phyloP scores from a whole-genome alignment of 805 yeast genomes.

The Candida piceae region DNA sequence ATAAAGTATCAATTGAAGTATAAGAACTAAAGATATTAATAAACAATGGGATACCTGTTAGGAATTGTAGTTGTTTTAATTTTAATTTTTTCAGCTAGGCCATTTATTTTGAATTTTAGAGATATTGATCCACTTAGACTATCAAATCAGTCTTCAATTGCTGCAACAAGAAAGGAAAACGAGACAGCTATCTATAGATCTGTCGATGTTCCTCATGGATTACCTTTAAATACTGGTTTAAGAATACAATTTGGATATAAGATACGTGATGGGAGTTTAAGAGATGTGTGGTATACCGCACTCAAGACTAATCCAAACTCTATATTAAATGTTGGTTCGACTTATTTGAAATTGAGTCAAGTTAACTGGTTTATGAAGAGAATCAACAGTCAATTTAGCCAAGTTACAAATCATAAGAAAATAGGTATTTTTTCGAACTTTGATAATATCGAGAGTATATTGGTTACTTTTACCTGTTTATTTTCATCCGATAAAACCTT shows the following conservation, averaged over 20 bases:
- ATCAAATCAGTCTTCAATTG: conserved; percentile 58
- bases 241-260: conserved; percentile 60
- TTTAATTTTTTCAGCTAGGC: too few species aligned
- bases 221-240: conserved; percentile 64
- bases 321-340: conserved; percentile 24
- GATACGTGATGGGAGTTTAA: conserved; percentile 67
- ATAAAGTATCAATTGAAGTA: too few species aligned
- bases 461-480: conserved; percentile 24
- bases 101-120: conserved; percentile 31
- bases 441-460: conserved; percentile 14
- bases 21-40: background rate
- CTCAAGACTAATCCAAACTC: conserved; percentile 11
- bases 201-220: conserved; percentile 66
- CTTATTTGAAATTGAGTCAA: conserved; percentile 24
- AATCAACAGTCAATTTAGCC: conserved; percentile 19
- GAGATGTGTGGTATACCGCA: conserved; percentile 66
- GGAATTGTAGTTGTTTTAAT: conserved; percentile 7
- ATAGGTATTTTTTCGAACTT: conserved; percentile 23
- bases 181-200: conserved; percentile 79
- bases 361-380: conserved; percentile 31
- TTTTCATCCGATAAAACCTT: conserved; percentile 34
- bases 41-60: conserved; percentile 2
- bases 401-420: conserved; percentile 19
- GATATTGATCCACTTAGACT: conserved; percentile 59
- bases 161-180: conserved; percentile 54